A percentile compares a stretch with the other conserved stretches of the same genome.
These are phyloP conservation scores for Zygosaccharomyces lentus DNA, from an alignment of 805 yeast species.

Conservation along the genomic window DNA sequence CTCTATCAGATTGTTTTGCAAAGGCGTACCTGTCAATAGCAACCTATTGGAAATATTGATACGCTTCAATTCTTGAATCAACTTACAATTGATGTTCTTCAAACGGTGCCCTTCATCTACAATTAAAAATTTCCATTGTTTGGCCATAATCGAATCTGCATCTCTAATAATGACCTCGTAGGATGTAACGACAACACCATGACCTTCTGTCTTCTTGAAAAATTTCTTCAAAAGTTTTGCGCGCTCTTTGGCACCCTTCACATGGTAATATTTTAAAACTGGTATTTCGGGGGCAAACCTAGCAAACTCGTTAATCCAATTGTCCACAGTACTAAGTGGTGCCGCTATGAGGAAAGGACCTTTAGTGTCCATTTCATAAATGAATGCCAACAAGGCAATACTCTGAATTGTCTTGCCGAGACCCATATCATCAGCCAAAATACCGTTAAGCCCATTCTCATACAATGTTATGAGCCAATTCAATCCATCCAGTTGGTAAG, in stretches of 20 bases:
- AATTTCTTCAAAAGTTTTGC: slow-evolving; percentile 36
- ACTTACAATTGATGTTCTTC: slow-evolving; percentile 74
- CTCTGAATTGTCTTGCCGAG: slow-evolving; percentile 91
- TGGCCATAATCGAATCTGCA: slow-evolving; percentile 46
- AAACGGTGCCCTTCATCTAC: slow-evolving; percentile 96
- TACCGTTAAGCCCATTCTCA: slow-evolving; percentile 93
- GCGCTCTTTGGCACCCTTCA: slow-evolving; percentile 42
- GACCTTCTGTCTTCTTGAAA: slow-evolving; percentile 36
- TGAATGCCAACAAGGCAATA: slow-evolving; percentile 68
- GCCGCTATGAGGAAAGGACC: slow-evolving; percentile 80
- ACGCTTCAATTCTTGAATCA: slow-evolving; percentile 67
- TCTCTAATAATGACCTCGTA: slow-evolving; percentile 80
- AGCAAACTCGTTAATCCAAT: slow-evolving; percentile 74
- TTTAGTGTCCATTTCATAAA: slow-evolving; percentile 69
- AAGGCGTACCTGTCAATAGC: slow-evolving; percentile 90
- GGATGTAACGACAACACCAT: slow-evolving; percentile 66
- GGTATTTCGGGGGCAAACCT: slow-evolving; percentile 69
- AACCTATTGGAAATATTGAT: slow-evolving; percentile 66
- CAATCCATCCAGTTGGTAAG: slow-evolving; percentile 83
- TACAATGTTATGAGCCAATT: slow-evolving; percentile 86
- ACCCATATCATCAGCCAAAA: slow-evolving; percentile 97
- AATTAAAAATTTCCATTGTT: slow-evolving; percentile 75
- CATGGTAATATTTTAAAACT: slow-evolving; percentile 61
- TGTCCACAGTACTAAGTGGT: slow-evolving; percentile 79
- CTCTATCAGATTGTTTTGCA: slow-evolving; percentile 86